Base-by-base conservation (phyloP, 2,329 filamentous ascomycete species). In the Penicillium sumatraense region DNA sequence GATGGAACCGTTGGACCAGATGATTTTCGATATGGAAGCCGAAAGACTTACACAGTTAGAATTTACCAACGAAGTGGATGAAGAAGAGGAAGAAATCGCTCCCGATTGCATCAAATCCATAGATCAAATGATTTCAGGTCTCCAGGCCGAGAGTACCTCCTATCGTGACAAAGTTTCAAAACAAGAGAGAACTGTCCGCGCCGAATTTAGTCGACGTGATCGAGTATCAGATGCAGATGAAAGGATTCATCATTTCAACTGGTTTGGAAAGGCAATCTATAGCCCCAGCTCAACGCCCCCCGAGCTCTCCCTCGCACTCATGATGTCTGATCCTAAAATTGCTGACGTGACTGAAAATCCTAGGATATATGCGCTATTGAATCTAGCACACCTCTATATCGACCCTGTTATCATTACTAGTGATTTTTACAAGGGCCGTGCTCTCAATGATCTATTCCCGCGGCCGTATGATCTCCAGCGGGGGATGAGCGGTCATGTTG, bases 221-320 rank as follows among this genome's bases (percentile, higher is more conserved):
- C 13, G 41, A 9, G 24, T 29, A 10, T 14, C 16, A 45, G 21
- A 20, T 2, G 13, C 4, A 2, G 41, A 45, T 18, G 20, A 10
- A 0, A 23, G 20, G 11, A 55, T 65, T 2, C 68, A 69, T 21
- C 67, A 70, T 33, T 69, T 64, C 50, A 69, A 68, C 41, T 70
- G 66, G 66, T 21, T 51, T 13, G 64, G 67, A 0, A 0, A 29
- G 1, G 56, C 58, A 0, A 51, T 59, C 3, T 54, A 50, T 6
- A 38, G 35, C 11, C 27, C 56, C 14, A 67, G 59, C 48, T n/a
- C 38, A 1, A 70, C 68, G 2, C 42, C 58, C 1, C 56, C 68
- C 2, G 53, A 45, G 21, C 51, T 65, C 1, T 70, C 66, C 0
- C 58, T 70, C 3, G 58, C 63, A 1, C 60, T 63, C n/a, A 59